Base-by-base conservation (phyloP, 306 rosid species). In the apple (Malus domestica) region DNA sequence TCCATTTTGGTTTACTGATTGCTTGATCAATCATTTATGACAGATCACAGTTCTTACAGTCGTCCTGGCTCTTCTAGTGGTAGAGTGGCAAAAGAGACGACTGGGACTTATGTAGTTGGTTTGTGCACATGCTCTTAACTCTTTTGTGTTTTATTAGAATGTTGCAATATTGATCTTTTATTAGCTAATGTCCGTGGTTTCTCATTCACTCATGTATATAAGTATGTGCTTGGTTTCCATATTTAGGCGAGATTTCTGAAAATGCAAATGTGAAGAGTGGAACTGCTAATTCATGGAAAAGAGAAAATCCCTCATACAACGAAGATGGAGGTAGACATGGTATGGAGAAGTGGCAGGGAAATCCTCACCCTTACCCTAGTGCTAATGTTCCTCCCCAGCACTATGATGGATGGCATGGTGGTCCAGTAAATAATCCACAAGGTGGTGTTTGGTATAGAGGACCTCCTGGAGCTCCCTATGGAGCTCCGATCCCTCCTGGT, bases 401-500 rank as follows among this genome's bases (percentile, higher is more conserved):
- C 82, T 92, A 77, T 84, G 97, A 92, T 64, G 85, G 86, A 69
- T 92, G 99, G 99, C 91, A 78, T 79, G 95, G 92, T 75, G 81
- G 87, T 76, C 91, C 93, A 29, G 85, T 87, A 49, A 89, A 85
- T 79, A 88, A 81, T 75, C 97, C 96, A 64, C 99, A 91, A 83
- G 89, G 90, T 51, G 91, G 96, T 72, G 89, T 87, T 75, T 95
- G 97, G 97, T 95, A 86, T 76, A 83, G 98, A 82, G 96, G 97
- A 76, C 99, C 96, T 67, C 93, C 89, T 19, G 87, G 91, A 79
- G 96, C 93, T 64, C 95, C 97, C 16, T 95, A 84, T 80, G 90
- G 97, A 77, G 73, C 83, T 68, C 97, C 95, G 52, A 89, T 89
- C 79, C 52, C 84, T 80, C 95, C 93, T 35, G 85, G 90, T 86